Base-by-base conservation (phyloP, 164 flowering plant genomes). In the Liriodendron chinense region DNA sequence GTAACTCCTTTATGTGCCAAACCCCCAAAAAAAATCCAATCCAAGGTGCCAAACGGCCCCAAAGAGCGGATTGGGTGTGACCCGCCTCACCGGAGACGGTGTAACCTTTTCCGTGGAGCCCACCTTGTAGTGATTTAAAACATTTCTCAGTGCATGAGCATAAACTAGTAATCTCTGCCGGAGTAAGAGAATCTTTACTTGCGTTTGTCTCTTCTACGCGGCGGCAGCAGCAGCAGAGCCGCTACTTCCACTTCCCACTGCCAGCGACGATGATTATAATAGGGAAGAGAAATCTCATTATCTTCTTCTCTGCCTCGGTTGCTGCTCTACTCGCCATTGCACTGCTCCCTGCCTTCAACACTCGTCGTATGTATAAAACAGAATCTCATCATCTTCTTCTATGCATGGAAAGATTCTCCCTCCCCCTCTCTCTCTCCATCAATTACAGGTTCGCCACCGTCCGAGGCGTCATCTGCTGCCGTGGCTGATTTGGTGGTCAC, bases 401-500 rank as follows among this genome's bases (percentile, higher is more conserved):
- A 8, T 61, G 28, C 22, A 26, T n/a, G 14, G 43, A n/a, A 47
- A 50, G 62, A 5, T 16, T 63, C 1, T 26, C 72, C 49, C 18
- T 57, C 23, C 57, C 14, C 47, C 8, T 28, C 16, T 64, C 8
- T 28, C 16, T 26, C 56, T 47, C 16, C 9, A 47, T 34, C 13
- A 13, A 18, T 62, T 50, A 13, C 21, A 50, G 61, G 22, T 1
- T 74, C 34, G 9, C 24, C 43, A 1, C 63, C 24, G 28, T 13
- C n/a, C 24, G 9, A 47, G 69, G 43, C 65, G 21, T 69, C 77
- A 62, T 75, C 78, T 12, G 21, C 22, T 8, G 24, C 74, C 1
- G 82, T 75, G 14, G 94, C 96, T 4, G 97, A 93, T 76, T 89
- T 93, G 82, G 74, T 93, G 50, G 86, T 94, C 68, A 89, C 48